Base-by-base conservation (phyloP, 805 yeast genomes). In the Lachancea dasiensis region DNA sequence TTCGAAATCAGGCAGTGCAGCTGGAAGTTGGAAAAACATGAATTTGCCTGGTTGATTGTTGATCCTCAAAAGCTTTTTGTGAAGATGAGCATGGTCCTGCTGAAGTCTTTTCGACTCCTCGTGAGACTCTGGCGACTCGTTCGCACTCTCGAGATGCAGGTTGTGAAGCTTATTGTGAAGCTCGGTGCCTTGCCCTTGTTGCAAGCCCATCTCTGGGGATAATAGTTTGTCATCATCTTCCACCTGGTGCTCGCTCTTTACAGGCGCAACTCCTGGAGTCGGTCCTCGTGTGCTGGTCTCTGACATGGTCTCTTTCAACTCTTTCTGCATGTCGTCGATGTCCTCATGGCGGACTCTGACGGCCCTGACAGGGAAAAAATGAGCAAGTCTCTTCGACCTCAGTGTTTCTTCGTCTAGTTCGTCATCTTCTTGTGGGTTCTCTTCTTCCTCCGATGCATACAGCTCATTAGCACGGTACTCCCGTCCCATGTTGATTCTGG, bases 331-430 rank as follows among this genome's bases (percentile, higher is more conserved):
- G 1, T 55, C 42, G 3, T 56, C 63, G 11, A 64, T 54, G n/a
- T 61, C 70, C 25, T 60, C 63, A 38, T 66, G 70, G 22, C 67
- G 70, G 8, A 65, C 62, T 58, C 86, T 69, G 7, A 67, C 67
- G 1, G 90, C 85, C 48, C 87, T 71, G 4, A 82, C 79, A 0
- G 90, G 90, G 64, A 82, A 80, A 22, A 80, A 56, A 14, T 52
- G 52, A 23, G 56, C 57, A 7, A 58, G 47, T 33, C 47, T 45
- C 33, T 46, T 50, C 9, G 60, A 54, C 21, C 49, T 51, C 34
- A 45, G 31, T 1, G 47, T 43, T 6, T 52, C 58, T 17, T 54
- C 59, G 18, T 58, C 60, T 35, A 51, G 34, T 13, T 38, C 49
- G 3, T 38, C 49, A 21, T 48, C 54, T 18, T 48, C 51, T 11